Evolutionary conservation across 768 basidiomycete genomes (phyloP), one percentile per base, ranked within the genome.

Genomic region (Tylopilus cervinicoccineus): DNA sequence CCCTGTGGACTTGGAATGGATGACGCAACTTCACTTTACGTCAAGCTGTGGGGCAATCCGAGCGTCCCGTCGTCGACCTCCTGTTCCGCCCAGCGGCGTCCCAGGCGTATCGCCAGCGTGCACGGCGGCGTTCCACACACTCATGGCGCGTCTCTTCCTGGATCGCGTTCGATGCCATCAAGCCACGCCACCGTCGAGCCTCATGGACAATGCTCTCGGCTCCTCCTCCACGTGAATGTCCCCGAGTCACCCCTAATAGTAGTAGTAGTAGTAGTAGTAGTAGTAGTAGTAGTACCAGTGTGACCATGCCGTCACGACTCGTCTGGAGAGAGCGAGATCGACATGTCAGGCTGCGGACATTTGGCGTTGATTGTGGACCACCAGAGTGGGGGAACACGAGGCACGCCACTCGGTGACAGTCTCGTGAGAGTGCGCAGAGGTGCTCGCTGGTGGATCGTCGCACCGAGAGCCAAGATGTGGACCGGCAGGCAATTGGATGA

Each of bases 281-380:
- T n/a, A n/a, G n/a, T n/a, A n/a, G n/a, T n/a, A n/a, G n/a, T n/a
- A n/a, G n/a, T n/a, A n/a, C n/a, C 49, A 47, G 34, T 46, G 45
- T 26, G 48, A 33, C 16, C 33, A 37, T 59, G 54, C 56, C 37
- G 60, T 62, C 24, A 61, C 32, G 36, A 17, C 34, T 20, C 10
- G 41, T 29, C 50, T 43, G 45, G 39, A 50, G 29, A 26, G 29
- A 27, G n/a, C 9, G 44, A 45, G 59, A 61, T 62, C 61, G 56
- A 61, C 62, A 14, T 51, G 51, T 51, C 53, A 58, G 39, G 48
- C 34, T 45, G 50, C 50, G 62, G 61, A 50, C 47, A 47, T 55
- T n/a, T 31, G 29, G 45, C 51, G 53, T 50, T 52, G 62, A 58
- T 58, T 51, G 49, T 20, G 16, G 44, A 32, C 24, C 34, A 5